Evolutionary conservation across 768 basidiomycete genomes (phyloP).

Genomic region (Auriscalpium vulgare): DNA sequence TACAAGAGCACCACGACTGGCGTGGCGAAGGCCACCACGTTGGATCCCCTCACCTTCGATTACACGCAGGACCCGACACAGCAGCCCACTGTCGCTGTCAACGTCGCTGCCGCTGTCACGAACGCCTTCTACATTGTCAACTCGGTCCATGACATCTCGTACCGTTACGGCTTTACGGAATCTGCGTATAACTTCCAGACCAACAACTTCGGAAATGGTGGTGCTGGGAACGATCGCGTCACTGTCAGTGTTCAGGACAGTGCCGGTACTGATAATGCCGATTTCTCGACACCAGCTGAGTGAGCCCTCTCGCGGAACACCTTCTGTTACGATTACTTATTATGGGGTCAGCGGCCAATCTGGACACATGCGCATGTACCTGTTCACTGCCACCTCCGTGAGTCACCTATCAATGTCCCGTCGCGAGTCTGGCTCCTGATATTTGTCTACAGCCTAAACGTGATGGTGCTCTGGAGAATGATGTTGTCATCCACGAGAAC

Average conservation of each 20-base stretch:
- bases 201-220: conserved; percentile 45
- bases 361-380: conserved; percentile 37
- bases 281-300: conserved; percentile 38
- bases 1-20: conserved; percentile 20
- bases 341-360: conserved; percentile 23
- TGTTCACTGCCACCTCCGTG: conserved; percentile 23
- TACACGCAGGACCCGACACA: conserved; percentile 28
- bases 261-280: conserved; percentile 36
- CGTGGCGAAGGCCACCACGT: conserved; percentile 29
- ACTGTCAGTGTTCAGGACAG: conserved; percentile 43
- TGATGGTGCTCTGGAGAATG: conserved; percentile 59
- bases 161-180: conserved; percentile 56
- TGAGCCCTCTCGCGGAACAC: conserved; percentile 13
- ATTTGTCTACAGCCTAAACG: conserved; percentile 36
- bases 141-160: conserved; percentile 44
- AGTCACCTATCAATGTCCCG: background rate
- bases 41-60: conserved; percentile 31
- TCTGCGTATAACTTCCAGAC: conserved; percentile 52
- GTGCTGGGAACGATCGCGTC: conserved; percentile 42
- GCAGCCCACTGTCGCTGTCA: conserved; percentile 33
- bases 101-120: conserved; percentile 45
- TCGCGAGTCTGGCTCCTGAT: conserved; percentile 3
- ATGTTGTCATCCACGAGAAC: conserved; percentile 42
- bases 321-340: background rate
- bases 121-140: conserved; percentile 57